Percentiles rank a stretch among this genome's conserved stretches.
These are phyloP conservation scores for Clausena lansium DNA, from an alignment of 345 rosid species.

Conservation along the genomic window DNA sequence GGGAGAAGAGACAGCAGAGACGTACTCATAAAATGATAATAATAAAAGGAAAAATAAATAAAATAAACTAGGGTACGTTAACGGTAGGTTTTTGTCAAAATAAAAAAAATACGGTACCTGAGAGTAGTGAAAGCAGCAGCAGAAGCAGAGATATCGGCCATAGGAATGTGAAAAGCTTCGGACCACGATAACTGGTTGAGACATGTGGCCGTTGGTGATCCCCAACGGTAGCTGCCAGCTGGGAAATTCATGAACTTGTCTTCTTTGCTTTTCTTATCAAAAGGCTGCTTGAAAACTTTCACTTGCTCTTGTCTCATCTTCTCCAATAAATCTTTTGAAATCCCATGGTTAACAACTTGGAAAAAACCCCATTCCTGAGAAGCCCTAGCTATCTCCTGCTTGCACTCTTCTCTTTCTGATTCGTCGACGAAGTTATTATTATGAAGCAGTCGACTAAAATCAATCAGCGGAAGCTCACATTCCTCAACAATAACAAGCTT, in stretches of 20 bases:
- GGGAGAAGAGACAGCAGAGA: neutral
- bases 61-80: too few species aligned
- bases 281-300: constrained; percentile 71
- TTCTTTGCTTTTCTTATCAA: constrained; percentile 53
- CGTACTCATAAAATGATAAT: neutral
- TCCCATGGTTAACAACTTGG: constrained; percentile 86
- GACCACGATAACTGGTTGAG: constrained; percentile 83
- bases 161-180: constrained; percentile 89
- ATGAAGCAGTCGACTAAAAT: constrained; percentile 39
- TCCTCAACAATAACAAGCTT: constrained; percentile 38
- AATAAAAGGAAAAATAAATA: neutral
- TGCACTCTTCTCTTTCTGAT: constrained; percentile 48
- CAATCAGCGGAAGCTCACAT: constrained; percentile 82
- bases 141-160: constrained; percentile 54
- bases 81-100: too few species aligned
- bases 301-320: constrained; percentile 71
- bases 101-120: constrained; percentile 28
- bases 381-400: constrained; percentile 68
- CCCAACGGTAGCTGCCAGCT: constrained; percentile 91
- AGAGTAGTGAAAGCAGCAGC: constrained; percentile 31
- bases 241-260: constrained; percentile 50
- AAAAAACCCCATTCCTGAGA: constrained; percentile 92
- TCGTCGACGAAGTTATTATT: neutral
- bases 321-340: constrained; percentile 66
- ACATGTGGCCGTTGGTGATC: constrained; percentile 77